Percentiles rank a stretch among this genome's conserved stretches.
phyloP scores from a whole-genome alignment of 768 basidiomycete species.

The Leccinum subtestaceum region DNA sequence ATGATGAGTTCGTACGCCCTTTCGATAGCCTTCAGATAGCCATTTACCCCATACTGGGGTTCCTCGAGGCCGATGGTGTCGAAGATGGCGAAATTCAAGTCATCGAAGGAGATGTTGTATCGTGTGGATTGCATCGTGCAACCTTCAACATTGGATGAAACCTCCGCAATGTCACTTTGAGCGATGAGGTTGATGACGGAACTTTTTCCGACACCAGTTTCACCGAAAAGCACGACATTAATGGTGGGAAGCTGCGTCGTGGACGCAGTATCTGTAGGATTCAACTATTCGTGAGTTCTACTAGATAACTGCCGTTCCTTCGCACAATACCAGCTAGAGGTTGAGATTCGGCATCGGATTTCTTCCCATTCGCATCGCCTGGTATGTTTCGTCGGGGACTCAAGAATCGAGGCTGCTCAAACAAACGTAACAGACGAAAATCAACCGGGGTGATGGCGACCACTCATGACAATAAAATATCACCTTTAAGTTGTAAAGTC shows the following conservation, averaged over 20 bases:
- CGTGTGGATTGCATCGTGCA: constrained; percentile 35
- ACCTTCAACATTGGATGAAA: constrained; percentile 30
- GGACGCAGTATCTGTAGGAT: background rate
- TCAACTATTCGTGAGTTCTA: constrained; percentile 11
- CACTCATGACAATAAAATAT: background rate
- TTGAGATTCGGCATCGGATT: background rate
- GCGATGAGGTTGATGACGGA: constrained; percentile 33
- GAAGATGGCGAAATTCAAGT: constrained; percentile 23
- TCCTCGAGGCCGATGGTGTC: constrained; percentile 38
- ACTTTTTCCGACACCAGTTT: constrained; percentile 37
- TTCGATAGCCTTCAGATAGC: constrained; percentile 28
- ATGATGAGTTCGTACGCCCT: constrained; percentile 34
- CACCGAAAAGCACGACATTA: constrained; percentile 43
- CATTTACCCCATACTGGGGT: constrained; percentile 27
- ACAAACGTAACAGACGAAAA: background rate
- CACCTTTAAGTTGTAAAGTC: constrained; percentile 7
- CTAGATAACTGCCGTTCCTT: background rate
- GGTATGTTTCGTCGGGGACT: background rate
- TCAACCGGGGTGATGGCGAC: background rate
- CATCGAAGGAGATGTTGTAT: constrained; percentile 28
- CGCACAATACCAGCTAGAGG: constrained; percentile 8
- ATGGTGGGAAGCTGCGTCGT: constrained; percentile 3
- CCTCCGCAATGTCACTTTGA: constrained; percentile 17
- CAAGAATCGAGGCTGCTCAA: constrained; percentile 3
- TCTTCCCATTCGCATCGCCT: background rate